These are phyloP conservation scores for Taphrina communis DNA, from an alignment of 1,139 yeast species.

Conservation along the genomic window DNA sequence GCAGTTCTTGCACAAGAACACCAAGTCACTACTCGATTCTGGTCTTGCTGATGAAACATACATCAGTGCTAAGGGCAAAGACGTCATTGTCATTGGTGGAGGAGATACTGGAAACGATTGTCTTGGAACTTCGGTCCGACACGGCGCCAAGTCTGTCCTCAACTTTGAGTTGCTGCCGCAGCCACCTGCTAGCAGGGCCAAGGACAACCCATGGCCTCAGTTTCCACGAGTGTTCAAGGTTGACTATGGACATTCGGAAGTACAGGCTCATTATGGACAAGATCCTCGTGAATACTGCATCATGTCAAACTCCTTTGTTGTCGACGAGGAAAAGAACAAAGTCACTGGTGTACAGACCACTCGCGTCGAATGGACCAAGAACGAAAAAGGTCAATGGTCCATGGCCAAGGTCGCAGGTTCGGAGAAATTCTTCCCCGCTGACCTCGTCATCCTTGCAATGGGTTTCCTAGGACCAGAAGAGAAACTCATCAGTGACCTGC, in stretches of 20 bases:
- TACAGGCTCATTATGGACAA: conserved; percentile 88
- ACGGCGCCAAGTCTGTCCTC: conserved; percentile 93
- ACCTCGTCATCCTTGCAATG: conserved; percentile 90
- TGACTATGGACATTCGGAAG: conserved; percentile 97
- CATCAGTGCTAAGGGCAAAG: conserved; percentile 69
- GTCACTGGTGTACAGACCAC: conserved; percentile 73
- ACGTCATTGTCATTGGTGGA: conserved; percentile 97
- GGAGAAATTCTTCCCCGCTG: conserved; percentile 94
- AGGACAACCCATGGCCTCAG: conserved; percentile 99
- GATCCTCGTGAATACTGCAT: conserved; percentile 98
- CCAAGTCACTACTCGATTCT: conserved; percentile 84
- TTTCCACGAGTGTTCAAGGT: conserved; percentile 99
- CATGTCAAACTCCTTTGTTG: conserved; percentile 91
- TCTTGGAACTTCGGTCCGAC: conserved; percentile 96
- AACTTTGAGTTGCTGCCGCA: conserved; percentile 94
- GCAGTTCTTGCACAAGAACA: conserved; percentile 87
- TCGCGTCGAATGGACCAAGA: conserved; percentile 96
- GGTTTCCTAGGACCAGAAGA: conserved; percentile 97
- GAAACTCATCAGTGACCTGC: conserved; percentile 61
- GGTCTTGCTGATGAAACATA: conserved; percentile 74
- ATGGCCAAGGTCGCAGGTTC: conserved; percentile 97
- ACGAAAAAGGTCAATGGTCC: conserved; percentile 97
- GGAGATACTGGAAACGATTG: conserved; percentile 99
- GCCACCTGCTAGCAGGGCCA: conserved; percentile 84
- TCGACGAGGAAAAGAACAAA: conserved; percentile 83